Percentiles rank a stretch among this genome's conserved stretches.
phyloP scores from a whole-genome alignment of 371 early-diverging fungal genomes.

The Circinella umbellata region DNA sequence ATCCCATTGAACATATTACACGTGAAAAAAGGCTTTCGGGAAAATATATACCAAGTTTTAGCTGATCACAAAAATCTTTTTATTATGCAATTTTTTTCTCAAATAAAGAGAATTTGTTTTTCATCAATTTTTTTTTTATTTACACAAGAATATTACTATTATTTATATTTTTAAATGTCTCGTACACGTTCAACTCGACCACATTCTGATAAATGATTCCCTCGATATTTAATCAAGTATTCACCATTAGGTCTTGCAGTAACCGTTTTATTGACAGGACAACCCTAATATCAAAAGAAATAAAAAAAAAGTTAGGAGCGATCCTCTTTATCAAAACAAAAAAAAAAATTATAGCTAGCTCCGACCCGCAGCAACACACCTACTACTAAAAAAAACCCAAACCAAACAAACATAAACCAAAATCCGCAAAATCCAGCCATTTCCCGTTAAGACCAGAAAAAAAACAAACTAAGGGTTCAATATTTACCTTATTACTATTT shows the following conservation, averaged over 20 bases:
- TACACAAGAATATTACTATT: neutral
- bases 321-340: neutral
- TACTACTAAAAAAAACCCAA: constrained; percentile 8
- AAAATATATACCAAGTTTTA: neutral
- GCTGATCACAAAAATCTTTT: too few species aligned
- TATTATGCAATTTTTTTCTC: too few species aligned
- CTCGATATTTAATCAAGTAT: constrained; percentile 66
- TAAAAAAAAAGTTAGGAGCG: neutral
- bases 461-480: neutral
- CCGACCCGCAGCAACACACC: constrained; percentile 21
- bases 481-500: constrained; percentile 39
- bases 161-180: constrained; percentile 31
- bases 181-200: constrained; percentile 49
- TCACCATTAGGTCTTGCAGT: constrained; percentile 63
- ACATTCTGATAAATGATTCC: constrained; percentile 62
- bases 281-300: constrained; percentile 33
- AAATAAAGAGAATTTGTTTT: neutral
- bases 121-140: constrained; percentile 1
- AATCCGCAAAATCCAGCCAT: constrained; percentile 21
- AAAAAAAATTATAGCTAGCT: constrained; percentile 35
- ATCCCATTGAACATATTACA: neutral
- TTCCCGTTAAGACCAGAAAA: neutral
- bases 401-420: constrained; percentile 1
- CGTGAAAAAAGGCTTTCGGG: neutral
- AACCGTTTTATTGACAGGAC: constrained; percentile 69